Conservation (phyloP, 2,329 filamentous ascomycete species). For the Colletotrichum sojae region DNA sequence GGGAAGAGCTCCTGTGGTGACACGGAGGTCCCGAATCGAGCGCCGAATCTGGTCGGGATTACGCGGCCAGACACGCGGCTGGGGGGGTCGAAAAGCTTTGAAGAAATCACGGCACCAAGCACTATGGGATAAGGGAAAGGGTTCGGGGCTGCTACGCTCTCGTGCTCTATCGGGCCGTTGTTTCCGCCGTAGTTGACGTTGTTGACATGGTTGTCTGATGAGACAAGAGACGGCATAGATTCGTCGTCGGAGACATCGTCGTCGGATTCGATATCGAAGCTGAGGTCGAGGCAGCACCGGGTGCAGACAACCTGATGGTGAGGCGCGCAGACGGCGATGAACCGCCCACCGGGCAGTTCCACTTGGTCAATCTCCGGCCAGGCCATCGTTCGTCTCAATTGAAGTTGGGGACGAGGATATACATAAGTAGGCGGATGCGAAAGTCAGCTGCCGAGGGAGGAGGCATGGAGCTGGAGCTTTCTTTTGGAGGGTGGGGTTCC, state of each 20-base stretch:
- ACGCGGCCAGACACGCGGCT: slow-evolving; percentile 12
- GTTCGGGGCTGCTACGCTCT: neutral
- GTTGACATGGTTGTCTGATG: neutral
- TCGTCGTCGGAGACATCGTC: neutral
- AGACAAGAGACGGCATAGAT: neutral
- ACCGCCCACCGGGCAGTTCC: slow-evolving; percentile 22
- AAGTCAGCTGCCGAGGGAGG: neutral
- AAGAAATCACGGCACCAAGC: neutral
- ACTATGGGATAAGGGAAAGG: too few relatives aligned
- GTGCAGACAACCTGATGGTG: slow-evolving; percentile 18
- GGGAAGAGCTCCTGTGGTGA: slow-evolving; percentile 48
- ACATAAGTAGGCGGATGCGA: too few relatives aligned
- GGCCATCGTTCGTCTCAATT: neutral
- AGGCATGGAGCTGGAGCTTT: neutral
- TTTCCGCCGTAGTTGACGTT: too few relatives aligned
- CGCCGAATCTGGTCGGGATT: slow-evolving; percentile 51
- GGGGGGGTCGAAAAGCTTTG: neutral
- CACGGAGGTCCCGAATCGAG: slow-evolving; percentile 26
- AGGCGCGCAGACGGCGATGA: slow-evolving; percentile 14
- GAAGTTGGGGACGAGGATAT: neutral
- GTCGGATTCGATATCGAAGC: neutral
- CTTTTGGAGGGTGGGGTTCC: neutral
- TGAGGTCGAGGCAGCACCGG: slow-evolving; percentile 30
- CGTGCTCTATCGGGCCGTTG: neutral
- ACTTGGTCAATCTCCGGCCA: slow-evolving; percentile 9